Conservation (phyloP, 306 rosid genomes). For the Vigna radiata region DNA sequence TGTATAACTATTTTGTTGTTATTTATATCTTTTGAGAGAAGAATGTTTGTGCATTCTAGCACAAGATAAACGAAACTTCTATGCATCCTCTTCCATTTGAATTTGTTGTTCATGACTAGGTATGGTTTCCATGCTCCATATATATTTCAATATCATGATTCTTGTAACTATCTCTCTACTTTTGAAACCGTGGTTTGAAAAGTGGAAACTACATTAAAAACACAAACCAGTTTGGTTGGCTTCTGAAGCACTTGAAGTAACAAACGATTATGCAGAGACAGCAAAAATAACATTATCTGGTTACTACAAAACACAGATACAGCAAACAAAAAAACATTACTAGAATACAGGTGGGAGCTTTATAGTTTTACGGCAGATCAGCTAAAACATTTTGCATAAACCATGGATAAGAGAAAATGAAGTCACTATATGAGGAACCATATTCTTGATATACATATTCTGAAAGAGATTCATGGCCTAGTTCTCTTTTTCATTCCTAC, state of each 20-base stretch:
- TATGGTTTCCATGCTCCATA: background rate
- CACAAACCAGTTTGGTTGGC: background rate
- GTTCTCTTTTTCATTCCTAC: too few relatives aligned
- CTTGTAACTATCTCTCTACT: background rate
- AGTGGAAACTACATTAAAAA: background rate
- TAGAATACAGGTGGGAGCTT: too few relatives aligned
- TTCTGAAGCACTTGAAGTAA: background rate
- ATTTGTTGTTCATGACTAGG: background rate
- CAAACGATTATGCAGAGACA: too few relatives aligned
- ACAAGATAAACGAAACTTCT: constrained; percentile 7
- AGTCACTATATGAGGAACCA: too few relatives aligned
- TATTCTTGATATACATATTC: too few relatives aligned
- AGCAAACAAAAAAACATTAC: too few relatives aligned
- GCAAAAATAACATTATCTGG: too few relatives aligned
- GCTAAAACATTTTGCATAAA: too few relatives aligned
- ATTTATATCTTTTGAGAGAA: constrained; percentile 5
- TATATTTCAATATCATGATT: background rate
- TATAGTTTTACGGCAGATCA: too few relatives aligned
- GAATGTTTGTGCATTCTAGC: background rate
- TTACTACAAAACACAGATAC: too few relatives aligned
- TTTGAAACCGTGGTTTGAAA: background rate
- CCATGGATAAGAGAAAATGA: too few relatives aligned
- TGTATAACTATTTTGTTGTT: constrained; percentile 25
- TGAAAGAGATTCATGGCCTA: too few relatives aligned
- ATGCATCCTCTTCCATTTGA: constrained; percentile 21